phyloP scores from a whole-genome alignment of 257 asterid genomes.

The Penstemon davidsonii region DNA sequence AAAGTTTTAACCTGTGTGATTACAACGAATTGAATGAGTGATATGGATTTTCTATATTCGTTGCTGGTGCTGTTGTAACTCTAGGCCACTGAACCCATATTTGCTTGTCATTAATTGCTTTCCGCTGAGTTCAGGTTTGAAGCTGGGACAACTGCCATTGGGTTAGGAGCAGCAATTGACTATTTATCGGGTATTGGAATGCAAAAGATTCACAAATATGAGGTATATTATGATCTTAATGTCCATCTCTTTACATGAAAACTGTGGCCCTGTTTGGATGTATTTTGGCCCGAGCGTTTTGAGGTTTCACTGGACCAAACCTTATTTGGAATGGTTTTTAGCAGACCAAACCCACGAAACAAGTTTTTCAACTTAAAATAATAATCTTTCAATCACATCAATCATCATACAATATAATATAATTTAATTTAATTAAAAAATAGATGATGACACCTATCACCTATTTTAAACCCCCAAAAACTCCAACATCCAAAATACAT shows the following conservation, averaged over 20 bases:
- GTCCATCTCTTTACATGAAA: background rate
- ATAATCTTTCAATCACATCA: too few species aligned
- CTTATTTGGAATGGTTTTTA: too few species aligned
- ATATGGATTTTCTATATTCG: slow-evolving; percentile 2
- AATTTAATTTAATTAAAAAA: too few species aligned
- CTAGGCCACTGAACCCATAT: slow-evolving; percentile 1
- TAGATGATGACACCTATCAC: too few species aligned
- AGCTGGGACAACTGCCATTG: slow-evolving; percentile 98
- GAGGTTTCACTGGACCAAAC: too few species aligned
- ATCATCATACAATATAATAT: too few species aligned
- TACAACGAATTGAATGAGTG: background rate
- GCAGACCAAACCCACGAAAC: too few species aligned
- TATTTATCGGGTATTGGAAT: slow-evolving; percentile 84
- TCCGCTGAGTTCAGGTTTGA: slow-evolving; percentile 61
- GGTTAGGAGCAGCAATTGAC: slow-evolving; percentile 88
- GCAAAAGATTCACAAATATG: slow-evolving; percentile 87
- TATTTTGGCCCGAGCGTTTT: background rate
- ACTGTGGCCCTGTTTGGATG: background rate
- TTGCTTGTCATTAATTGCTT: slow-evolving; percentile 17
- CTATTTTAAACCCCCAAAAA: too few species aligned
- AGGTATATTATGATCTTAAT: slow-evolving; percentile 45
- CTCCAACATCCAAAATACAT: too few species aligned
- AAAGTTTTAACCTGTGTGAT: background rate
- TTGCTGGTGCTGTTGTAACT: background rate
- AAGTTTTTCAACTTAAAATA: too few species aligned